Evolutionary conservation across 495 filamentous ascomycete genomes (phyloP).

Genomic region (Penicillium desertorum): DNA sequence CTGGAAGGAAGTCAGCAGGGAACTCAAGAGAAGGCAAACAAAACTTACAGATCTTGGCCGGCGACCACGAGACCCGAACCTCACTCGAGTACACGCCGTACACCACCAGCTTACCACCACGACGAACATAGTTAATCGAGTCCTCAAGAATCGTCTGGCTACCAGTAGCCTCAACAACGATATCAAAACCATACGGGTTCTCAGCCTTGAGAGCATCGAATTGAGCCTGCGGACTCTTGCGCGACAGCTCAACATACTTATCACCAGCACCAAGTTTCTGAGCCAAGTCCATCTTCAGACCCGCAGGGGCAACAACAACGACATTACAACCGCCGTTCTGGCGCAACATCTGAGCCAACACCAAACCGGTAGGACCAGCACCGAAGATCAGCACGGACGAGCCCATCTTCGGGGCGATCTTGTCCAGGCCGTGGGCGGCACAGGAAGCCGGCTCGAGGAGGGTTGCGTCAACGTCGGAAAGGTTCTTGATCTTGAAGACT

Average conservation of each 20-base stretch:
- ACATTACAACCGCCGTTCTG: slow-evolving; percentile 65
- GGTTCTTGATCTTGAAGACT: slow-evolving; percentile 69
- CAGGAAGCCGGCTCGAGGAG: slow-evolving; percentile 72
- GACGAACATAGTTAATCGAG: slow-evolving; percentile 64
- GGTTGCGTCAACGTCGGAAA: slow-evolving; percentile 69
- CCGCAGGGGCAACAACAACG: slow-evolving; percentile 63
- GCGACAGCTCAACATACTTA: slow-evolving; percentile 61
- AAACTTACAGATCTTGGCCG: slow-evolving; percentile 60
- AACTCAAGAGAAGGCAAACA: neutral
- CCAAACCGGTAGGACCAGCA: slow-evolving; percentile 65
- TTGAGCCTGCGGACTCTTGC: slow-evolving; percentile 53
- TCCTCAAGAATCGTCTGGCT: slow-evolving; percentile 67
- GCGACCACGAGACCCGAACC: slow-evolving; percentile 62
- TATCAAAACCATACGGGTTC: slow-evolving; percentile 71
- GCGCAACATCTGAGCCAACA: slow-evolving; percentile 61
- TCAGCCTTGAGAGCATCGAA: slow-evolving; percentile 61
- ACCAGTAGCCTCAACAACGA: slow-evolving; percentile 64
- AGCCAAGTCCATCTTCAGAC: slow-evolving; percentile 69
- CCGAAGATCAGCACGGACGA: slow-evolving; percentile 66
- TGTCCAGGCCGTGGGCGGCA: slow-evolving; percentile 68
- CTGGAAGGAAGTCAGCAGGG: slow-evolving; percentile 17
- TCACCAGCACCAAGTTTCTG: slow-evolving; percentile 66
- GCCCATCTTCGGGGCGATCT: slow-evolving; percentile 67
- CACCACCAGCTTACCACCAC: slow-evolving; percentile 67
- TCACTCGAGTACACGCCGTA: slow-evolving; percentile 65